phyloP scores from a whole-genome alignment of 768 basidiomycete species.

The Amanita rubescens region DNA sequence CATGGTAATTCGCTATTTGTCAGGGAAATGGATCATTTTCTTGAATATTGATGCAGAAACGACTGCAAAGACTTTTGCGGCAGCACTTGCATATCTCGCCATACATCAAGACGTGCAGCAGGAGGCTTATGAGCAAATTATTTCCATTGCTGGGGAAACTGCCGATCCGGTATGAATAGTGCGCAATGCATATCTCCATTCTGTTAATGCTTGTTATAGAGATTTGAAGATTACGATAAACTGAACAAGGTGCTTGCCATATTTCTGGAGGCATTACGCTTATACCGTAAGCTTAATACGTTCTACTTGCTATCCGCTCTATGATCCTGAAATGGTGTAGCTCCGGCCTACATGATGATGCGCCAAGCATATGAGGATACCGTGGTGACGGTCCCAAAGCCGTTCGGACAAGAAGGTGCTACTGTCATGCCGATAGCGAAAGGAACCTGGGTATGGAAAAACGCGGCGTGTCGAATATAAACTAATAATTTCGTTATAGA shows the following conservation, averaged over 20 bases:
- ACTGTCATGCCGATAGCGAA: neutral
- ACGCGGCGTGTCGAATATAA: too few species aligned
- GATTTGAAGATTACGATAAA: slow-evolving; percentile 13
- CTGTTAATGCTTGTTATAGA: slow-evolving; percentile 6
- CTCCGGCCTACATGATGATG: slow-evolving; percentile 17
- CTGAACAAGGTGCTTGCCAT: slow-evolving; percentile 20
- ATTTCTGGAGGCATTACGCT: slow-evolving; percentile 24
- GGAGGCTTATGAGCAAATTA: slow-evolving; percentile 33
- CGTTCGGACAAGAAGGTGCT: neutral
- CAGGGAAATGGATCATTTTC: neutral
- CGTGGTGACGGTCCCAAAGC: slow-evolving; percentile 16
- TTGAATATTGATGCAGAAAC: slow-evolving; percentile 37
- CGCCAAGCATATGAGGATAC: slow-evolving; percentile 22
- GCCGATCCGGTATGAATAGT: slow-evolving; percentile 24
- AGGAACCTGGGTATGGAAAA: neutral
- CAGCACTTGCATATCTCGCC: slow-evolving; percentile 35
- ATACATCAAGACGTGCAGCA: slow-evolving; percentile 35
- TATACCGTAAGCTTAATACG: slow-evolving; percentile 21
- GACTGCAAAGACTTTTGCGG: slow-evolving; percentile 36
- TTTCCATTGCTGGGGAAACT: slow-evolving; percentile 24
- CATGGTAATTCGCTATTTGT: slow-evolving; percentile 31
- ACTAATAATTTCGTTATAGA: neutral
- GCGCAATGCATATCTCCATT: neutral
- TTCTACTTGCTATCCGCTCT: neutral
- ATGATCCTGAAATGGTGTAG: neutral